Evolutionary conservation across 306 rosid genomes (phyloP).

Genomic region (Erythrophleum fordii): DNA sequence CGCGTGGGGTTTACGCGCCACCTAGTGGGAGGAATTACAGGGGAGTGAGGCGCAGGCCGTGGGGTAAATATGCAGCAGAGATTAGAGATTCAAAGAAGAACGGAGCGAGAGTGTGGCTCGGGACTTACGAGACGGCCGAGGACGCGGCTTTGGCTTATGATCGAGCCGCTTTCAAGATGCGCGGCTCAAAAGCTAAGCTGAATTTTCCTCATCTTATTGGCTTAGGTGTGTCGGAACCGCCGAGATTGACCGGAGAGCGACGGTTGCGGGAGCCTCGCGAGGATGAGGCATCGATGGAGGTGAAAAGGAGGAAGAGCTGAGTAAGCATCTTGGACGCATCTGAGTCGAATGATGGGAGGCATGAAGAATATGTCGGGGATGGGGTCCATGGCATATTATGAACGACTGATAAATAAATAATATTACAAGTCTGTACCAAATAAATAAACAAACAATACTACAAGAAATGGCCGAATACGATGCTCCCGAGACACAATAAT

Average conservation of each 20-base stretch:
- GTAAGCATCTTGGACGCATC: background rate
- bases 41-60: conserved; percentile 9
- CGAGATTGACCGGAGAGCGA: background rate
- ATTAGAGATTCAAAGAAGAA: background rate
- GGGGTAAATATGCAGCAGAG: background rate
- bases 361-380: background rate
- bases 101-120: background rate
- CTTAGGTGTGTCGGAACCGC: background rate
- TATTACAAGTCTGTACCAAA: no score
- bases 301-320: background rate
- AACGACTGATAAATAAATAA: no score
- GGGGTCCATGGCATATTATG: background rate
- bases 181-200: background rate
- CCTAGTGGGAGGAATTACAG: background rate
- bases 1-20: background rate
- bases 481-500: no score
- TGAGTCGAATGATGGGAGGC: background rate
- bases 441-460: no score
- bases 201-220: background rate
- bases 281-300: no score
- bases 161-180: background rate
- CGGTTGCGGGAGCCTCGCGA: no score
- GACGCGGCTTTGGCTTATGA: conserved; percentile 7
- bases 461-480: no score
- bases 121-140: background rate